phyloP scores from a whole-genome alignment of 2,329 filamentous ascomycete species.

The Dactylellina haptotyla region DNA sequence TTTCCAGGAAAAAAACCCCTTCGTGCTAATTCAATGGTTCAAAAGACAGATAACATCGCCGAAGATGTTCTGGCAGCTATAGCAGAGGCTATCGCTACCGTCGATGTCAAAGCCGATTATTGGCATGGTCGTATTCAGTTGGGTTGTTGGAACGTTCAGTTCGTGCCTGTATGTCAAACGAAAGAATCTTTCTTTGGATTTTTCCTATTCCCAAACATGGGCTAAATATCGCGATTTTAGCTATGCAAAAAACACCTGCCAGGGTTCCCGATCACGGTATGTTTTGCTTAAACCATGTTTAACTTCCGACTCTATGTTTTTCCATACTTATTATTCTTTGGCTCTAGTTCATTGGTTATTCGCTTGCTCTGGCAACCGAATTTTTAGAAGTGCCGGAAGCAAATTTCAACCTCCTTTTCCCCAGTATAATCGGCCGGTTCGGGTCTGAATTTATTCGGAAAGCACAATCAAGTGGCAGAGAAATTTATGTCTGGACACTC shows the following conservation, averaged over 20 bases:
- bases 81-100: slow-evolving; percentile 70
- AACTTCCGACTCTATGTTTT: not conserved
- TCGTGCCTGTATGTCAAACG: slow-evolving; percentile 56
- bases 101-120: slow-evolving; percentile 62
- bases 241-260: slow-evolving; percentile 57
- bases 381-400: slow-evolving; percentile 76
- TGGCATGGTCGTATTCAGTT: slow-evolving; percentile 81
- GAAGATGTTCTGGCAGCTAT: slow-evolving; percentile 77
- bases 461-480: slow-evolving; percentile 68
- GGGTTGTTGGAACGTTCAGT: slow-evolving; percentile 80
- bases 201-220: too few relatives aligned
- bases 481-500: slow-evolving; percentile 85
- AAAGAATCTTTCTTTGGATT: too few relatives aligned
- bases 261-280: slow-evolving; percentile 57
- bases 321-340: not conserved
- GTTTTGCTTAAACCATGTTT: slow-evolving; percentile 10
- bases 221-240: slow-evolving; percentile 19
- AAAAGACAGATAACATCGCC: slow-evolving; percentile 74
- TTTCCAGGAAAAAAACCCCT: not conserved
- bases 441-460: slow-evolving; percentile 74
- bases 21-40: not conserved
- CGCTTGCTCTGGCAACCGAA: slow-evolving; percentile 71
- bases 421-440: slow-evolving; percentile 73
- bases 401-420: slow-evolving; percentile 80
- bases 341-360: slow-evolving; percentile 62